Evolutionary conservation across 1,139 yeast genomes (phyloP), one percentile per base, ranked within the genome.

Genomic region (Blastobotrys raffinosifermentans): DNA sequence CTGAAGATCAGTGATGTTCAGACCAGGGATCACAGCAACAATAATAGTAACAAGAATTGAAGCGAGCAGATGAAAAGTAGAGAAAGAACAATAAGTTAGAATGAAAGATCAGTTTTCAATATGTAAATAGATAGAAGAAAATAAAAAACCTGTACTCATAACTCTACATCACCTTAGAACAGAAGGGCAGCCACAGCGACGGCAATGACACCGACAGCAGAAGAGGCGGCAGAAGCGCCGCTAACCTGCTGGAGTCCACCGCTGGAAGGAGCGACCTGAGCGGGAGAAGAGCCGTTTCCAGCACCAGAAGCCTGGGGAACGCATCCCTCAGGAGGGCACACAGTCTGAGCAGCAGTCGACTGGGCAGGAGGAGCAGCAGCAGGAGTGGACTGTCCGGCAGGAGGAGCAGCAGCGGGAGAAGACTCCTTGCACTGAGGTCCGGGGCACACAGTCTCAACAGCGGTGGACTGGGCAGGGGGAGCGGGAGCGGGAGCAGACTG

Each of bases 111-210:
- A n/a, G n/a, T n/a, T n/a, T n/a, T n/a, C n/a, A n/a, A n/a, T n/a
- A n/a, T n/a, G n/a, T n/a, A n/a, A n/a, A n/a, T n/a, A n/a, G n/a
- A n/a, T n/a, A n/a, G n/a, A n/a, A n/a, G n/a, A n/a, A n/a, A n/a
- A n/a, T n/a, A n/a, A n/a, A n/a, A n/a, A n/a, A n/a, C n/a, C n/a
- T n/a, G n/a, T n/a, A n/a, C n/a, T n/a, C n/a, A n/a, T n/a, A n/a
- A n/a, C n/a, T n/a, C n/a, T n/a, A n/a, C n/a, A n/a, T n/a, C 27
- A 26, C 31, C 26, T 41, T 45, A 45, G 33, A 45, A 33, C 30
- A 44, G 35, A 23, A 45, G 39, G 34, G 44, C 47, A 34, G 39
- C 46, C 36, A 41, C 47, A 23, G 47, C 48, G 32, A 40, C 40
- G 35, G 43, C 48, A 30, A 36, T 38, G 22, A 39, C 44, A 35